Evolutionary conservation across 352 stramenopile species (phyloP).

Genomic region (Globisporangium alternatum): DNA sequence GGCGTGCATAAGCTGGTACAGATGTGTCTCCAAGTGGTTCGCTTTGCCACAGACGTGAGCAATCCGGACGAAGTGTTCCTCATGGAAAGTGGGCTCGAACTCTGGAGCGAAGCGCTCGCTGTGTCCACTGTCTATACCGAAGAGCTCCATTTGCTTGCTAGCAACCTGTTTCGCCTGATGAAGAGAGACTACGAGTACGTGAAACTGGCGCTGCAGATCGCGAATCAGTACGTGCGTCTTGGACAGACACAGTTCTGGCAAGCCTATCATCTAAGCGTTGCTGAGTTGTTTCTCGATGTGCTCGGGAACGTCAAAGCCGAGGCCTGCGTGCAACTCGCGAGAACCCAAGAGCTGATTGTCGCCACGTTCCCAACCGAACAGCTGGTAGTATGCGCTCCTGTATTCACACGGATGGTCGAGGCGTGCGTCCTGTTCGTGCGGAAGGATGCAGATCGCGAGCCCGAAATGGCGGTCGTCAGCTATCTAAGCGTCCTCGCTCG

Average conservation of each 20-base stretch:
- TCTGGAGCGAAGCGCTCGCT: conserved; percentile 62
- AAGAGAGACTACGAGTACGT: conserved; percentile 82
- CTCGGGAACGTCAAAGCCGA: conserved; percentile 74
- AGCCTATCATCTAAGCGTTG: conserved; percentile 46
- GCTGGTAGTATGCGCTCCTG: conserved; percentile 26
- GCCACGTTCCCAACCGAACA: conserved; percentile 36
- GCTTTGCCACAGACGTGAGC: conserved; percentile 66
- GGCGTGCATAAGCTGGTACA: conserved; percentile 43
- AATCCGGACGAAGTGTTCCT: conserved; percentile 85
- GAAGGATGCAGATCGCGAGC: conserved; percentile 35
- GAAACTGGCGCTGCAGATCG: conserved; percentile 45
- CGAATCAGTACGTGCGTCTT: conserved; percentile 64
- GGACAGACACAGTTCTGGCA: conserved; percentile 67
- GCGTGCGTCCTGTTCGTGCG: conserved; percentile 44
- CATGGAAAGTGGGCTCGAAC: conserved; percentile 77
- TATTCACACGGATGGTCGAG: conserved; percentile 43
- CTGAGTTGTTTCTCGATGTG: conserved; percentile 37
- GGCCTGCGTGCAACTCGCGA: conserved; percentile 53
- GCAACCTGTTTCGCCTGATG: conserved; percentile 60
- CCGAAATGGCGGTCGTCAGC: conserved; percentile 56
- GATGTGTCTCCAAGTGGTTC: conserved; percentile 73
- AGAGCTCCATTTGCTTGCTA: conserved; percentile 65
- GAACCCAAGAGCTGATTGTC: conserved; percentile 42
- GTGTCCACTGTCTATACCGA: conserved; percentile 56
- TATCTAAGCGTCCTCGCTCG: conserved; percentile 62